Evolutionary conservation across 169 alveolate species (phyloP).

Genomic region (Ichthyophthirius multifiliis): DNA sequence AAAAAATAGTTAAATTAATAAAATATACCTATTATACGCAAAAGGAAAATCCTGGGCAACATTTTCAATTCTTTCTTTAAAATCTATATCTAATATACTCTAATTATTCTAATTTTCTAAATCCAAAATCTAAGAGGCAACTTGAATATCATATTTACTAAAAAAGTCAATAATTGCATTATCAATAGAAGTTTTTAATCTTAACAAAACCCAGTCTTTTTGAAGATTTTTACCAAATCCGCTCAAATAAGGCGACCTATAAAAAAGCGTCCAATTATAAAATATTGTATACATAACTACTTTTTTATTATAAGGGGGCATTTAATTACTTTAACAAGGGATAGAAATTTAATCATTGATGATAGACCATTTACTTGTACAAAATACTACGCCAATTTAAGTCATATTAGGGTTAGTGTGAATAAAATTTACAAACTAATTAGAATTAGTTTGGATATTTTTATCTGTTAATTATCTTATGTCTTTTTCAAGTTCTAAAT

Average conservation of each 20-base stretch:
- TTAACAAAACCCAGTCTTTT: slow-evolving; percentile 37
- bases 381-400: slow-evolving; percentile 55
- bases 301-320: neutral
- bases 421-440: slow-evolving; percentile 32
- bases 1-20: slow-evolving; percentile 2
- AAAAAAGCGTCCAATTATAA: slow-evolving; percentile 52
- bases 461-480: slow-evolving; percentile 12
- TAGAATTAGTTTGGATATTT: too few relatives aligned
- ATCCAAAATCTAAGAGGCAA: too few relatives aligned
- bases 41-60: slow-evolving; percentile 1
- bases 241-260: slow-evolving; percentile 42
- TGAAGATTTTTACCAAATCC: slow-evolving; percentile 28
- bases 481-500: slow-evolving; percentile 33
- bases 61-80: neutral
- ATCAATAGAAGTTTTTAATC: slow-evolving; percentile 44
- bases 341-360: slow-evolving; percentile 19
- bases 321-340: slow-evolving; percentile 37
- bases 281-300: slow-evolving; percentile 43
- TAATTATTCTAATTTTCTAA: too few relatives aligned
- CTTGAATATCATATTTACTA: neutral
- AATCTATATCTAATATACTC: too few relatives aligned
- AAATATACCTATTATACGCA: slow-evolving; percentile 45
- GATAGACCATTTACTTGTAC: slow-evolving; percentile 48
- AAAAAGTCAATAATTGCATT: slow-evolving; percentile 53
- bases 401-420: slow-evolving; percentile 44